phyloP scores from a whole-genome alignment of 768 basidiomycete species.

The Lactarius psammicola region DNA sequence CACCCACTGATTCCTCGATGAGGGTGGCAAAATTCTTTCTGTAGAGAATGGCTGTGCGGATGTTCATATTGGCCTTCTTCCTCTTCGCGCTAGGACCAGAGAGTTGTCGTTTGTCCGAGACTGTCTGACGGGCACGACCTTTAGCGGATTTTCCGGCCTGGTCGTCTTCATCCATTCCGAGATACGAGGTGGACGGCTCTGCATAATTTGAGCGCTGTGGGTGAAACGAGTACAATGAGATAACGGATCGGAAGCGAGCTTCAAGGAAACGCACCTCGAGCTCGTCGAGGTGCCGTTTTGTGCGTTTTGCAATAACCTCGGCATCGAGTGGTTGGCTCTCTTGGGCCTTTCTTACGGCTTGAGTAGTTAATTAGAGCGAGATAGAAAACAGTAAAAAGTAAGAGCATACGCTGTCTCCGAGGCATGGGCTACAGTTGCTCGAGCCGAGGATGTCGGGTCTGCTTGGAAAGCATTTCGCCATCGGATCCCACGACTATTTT shows the following conservation, averaged over 20 bases:
- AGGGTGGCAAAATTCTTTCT: slow-evolving; percentile 73
- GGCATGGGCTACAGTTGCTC: slow-evolving; percentile 11
- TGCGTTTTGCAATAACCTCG: slow-evolving; percentile 73
- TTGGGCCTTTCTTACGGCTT: slow-evolving; percentile 51
- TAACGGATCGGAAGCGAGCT: slow-evolving; percentile 21
- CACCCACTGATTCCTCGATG: slow-evolving; percentile 76
- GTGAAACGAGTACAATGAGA: slow-evolving; percentile 18
- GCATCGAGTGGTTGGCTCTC: slow-evolving; percentile 47
- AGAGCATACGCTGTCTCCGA: slow-evolving; percentile 22
- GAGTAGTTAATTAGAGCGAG: neutral
- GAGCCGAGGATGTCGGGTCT: slow-evolving; percentile 16
- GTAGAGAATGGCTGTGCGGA: slow-evolving; percentile 78
- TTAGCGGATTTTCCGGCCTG: slow-evolving; percentile 51
- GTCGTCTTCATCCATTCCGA: slow-evolving; percentile 46
- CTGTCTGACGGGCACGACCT: slow-evolving; percentile 71
- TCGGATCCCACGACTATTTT: slow-evolving; percentile 27
- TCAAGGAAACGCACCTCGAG: slow-evolving; percentile 57
- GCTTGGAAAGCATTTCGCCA: slow-evolving; percentile 23
- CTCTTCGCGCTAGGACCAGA: slow-evolving; percentile 53
- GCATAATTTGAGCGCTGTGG: slow-evolving; percentile 74
- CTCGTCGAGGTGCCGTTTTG: slow-evolving; percentile 76
- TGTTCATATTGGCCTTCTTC: slow-evolving; percentile 80
- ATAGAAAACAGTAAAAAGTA: too few species aligned
- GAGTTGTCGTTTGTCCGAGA: slow-evolving; percentile 71
- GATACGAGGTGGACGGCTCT: slow-evolving; percentile 47